Evolutionary conservation across 805 yeast genomes (phyloP), one percentile per base, ranked within the genome.

Genomic region (Clavispora asparagi): DNA sequence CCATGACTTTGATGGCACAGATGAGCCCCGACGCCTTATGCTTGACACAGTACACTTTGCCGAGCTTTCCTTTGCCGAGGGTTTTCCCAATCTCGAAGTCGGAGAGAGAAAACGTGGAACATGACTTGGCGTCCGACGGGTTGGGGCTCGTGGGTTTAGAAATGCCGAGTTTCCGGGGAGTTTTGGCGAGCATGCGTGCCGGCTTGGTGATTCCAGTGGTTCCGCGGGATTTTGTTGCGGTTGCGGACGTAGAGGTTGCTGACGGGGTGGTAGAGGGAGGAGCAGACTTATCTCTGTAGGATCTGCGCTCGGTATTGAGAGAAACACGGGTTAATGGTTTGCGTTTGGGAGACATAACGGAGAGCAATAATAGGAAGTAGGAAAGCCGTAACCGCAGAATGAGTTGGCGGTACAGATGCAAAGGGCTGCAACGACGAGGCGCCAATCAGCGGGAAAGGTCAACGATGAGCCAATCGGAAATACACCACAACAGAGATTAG

Each of bases 21-120:
- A 92, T 74, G 60, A 79, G 87, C 1, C 95, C 95, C 0, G 88
- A 77, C 31, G 67, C 58, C 53, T 78, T 82, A 61, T 90, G 97
- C 46, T 77, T 76, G 8, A 85, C 97, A 60, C 96, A 87, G 64
- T 89, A 91, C 1, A 94, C 98, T 57, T 81, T 82, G 8, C 99
- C 99, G 58, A 91, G 83, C 63, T 90, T 89, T 7, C 99, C 99
- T 60, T 87, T 89, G 0, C 98, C 99, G 41, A 92, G 73, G 47
- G 85, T 82, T 44, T 83, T 78, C 14, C 97, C 98, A 38, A 92
- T 76, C 55, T 90, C 96, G 65, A 92, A 92, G 59, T 87, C 94
- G 27, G 71, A 65, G 19, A 82, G 63, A 7, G 37, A 16, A 13
- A 33, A 33, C 2, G 7, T 17, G 37, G 37, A 33, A 12, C 37